Evolutionary conservation across 2,329 filamentous ascomycete genomes (phyloP).

Genomic region (Sporothrix brunneoviolacea): DNA sequence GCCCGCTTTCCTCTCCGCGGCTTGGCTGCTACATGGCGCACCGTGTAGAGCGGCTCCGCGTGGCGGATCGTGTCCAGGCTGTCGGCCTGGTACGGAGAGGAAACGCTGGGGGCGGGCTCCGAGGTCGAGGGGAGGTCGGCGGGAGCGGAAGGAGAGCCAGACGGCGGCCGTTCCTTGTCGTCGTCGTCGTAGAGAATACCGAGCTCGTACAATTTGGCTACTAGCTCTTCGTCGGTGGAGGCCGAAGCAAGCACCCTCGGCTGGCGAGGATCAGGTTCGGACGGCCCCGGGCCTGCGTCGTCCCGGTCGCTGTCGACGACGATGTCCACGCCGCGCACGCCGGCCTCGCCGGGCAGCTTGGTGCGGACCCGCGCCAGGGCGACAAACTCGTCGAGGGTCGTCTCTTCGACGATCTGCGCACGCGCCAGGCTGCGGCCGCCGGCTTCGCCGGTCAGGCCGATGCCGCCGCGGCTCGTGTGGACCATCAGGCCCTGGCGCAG

Average conservation of each 20-base stretch:
- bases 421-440: not conserved
- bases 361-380: not conserved
- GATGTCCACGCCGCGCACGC: not conserved
- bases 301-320: too few species aligned
- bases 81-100: conserved; percentile 4
- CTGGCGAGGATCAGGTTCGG: too few species aligned
- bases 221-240: conserved; percentile 6
- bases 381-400: conserved; percentile 3
- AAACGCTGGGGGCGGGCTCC: too few species aligned
- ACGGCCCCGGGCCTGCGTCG: too few species aligned
- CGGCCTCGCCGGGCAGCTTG: not conserved
- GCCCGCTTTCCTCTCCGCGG: not conserved
- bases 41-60: conserved; percentile 7
- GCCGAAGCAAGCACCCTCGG: too few species aligned
- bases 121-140: too few species aligned
- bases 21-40: conserved; percentile 7
- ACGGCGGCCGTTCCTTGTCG: too few species aligned
- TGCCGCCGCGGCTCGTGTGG: not conserved
- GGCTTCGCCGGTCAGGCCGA: too few species aligned
- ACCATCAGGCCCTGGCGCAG: not conserved
- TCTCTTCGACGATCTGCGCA: not conserved
- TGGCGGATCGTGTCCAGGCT: conserved; percentile 8
- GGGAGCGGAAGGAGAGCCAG: too few species aligned
- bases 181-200: conserved; percentile 3
- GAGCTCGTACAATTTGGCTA: conserved; percentile 3